Base-by-base conservation (phyloP, 352 stramenopile species). In the Blastocystis hominis region DNA sequence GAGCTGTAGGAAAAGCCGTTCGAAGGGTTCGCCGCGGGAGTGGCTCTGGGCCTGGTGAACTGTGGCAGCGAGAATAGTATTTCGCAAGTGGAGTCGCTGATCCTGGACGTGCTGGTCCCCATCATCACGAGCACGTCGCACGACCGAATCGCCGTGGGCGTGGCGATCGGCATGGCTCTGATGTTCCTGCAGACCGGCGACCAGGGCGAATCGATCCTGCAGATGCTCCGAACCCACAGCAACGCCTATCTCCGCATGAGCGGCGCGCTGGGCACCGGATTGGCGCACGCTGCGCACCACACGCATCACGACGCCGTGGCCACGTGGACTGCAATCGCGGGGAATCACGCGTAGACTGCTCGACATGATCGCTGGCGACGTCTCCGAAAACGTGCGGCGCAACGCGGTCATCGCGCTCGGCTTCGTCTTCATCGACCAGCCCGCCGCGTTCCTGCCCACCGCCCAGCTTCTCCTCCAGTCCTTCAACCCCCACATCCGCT, bases 401-500 rank as follows among this genome's bases (percentile, higher is more conserved):
- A 97, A 96, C 46, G 95, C 96, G 9, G 96, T 99, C 13, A 98
- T 93, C 17, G 95, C 93, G 54, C 89, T 99, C 24, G 96, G 96
- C 42, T 98, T 99, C 88, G 95, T 99, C 42, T 90, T 99, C 70
- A 50, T 42, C n/a, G 56, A 86, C 42, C 20, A 24, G 20, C 55
- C 55, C 24, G n/a, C 44, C 0, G 36, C 55, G 6, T 98, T 98
- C 92, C 97, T 94, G 40, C 95, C 96, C 15, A 94, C 98, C 86
- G 94, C 97, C 78, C 91, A 96, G 75, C 91, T 99, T 44, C 91
- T 99, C n/a, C 92, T 97, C 0, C 97, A 99, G 89, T 98, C 93
- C 88, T 99, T 98, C 91, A 99, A 99, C 91, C 95, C 97, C 53
- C 96, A 99, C 91, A 96, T 99, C 44, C 94, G 97, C 61, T 99